Evolutionary conservation across 2,329 filamentous ascomycete species (phyloP).

Genomic region (Alternaria metachromatica): DNA sequence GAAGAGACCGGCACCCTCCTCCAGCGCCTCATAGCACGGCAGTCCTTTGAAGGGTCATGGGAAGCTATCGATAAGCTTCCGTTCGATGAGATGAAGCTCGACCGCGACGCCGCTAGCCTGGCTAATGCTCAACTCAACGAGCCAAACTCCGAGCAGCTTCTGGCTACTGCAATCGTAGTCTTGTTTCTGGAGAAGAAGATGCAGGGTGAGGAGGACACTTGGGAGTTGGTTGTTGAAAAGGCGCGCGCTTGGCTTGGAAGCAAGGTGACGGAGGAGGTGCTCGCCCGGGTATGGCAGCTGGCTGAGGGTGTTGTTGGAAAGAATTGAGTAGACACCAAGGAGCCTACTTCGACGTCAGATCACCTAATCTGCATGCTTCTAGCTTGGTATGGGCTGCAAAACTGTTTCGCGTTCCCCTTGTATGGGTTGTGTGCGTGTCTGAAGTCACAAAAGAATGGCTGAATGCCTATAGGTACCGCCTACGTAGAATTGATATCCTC

Average conservation of each 20-base stretch:
- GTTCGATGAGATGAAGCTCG: not conserved
- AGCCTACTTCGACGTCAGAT: too few relatives aligned
- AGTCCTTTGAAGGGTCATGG: slow-evolving; percentile 6
- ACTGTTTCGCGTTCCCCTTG: too few relatives aligned
- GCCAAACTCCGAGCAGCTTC: not conserved
- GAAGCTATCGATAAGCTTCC: not conserved
- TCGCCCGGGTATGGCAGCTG: not conserved
- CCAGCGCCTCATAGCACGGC: not conserved
- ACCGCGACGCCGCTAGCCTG: not conserved
- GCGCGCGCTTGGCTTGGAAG: slow-evolving; percentile 1
- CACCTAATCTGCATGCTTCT: too few relatives aligned
- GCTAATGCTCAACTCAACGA: not conserved
- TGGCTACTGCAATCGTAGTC: not conserved
- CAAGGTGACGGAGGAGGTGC: not conserved
- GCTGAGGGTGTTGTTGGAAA: not conserved
- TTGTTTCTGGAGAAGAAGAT: slow-evolving; percentile 3
- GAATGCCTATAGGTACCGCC: too few relatives aligned
- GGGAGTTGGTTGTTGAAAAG: slow-evolving; percentile 12
- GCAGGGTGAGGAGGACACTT: not conserved
- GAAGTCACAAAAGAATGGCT: too few relatives aligned
- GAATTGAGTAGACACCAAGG: not conserved
- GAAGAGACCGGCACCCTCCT: not conserved
- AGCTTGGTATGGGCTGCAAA: too few relatives aligned
- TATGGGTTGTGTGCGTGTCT: too few relatives aligned
- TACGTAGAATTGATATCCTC: too few relatives aligned